Evolutionary conservation across 2,329 filamentous ascomycete species (phyloP).

Genomic region (Trichoderma semiorbis): DNA sequence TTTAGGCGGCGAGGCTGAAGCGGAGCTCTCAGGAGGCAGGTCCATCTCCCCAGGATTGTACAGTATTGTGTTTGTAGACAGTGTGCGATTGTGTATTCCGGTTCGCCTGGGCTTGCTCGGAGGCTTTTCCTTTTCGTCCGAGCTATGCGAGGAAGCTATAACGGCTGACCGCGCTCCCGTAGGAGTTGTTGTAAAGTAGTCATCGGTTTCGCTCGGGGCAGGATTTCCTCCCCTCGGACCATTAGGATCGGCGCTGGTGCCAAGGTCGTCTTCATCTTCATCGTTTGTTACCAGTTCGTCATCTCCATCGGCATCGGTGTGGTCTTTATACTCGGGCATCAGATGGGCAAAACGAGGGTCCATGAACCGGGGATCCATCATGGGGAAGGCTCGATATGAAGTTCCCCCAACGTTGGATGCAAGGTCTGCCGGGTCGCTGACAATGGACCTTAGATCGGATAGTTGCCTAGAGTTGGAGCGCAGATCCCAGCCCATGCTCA

Average conservation of each 20-base stretch:
- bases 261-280: constrained; percentile 61
- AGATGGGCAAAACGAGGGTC: constrained; percentile 23
- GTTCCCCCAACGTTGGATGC: constrained; percentile 51
- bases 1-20: constrained; percentile 42
- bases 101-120: constrained; percentile 35
- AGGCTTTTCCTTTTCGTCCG: constrained; percentile 31
- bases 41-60: constrained; percentile 64
- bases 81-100: constrained; percentile 63
- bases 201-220: constrained; percentile 35
- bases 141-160: constrained; percentile 34
- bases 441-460: constrained; percentile 57
- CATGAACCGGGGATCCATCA: constrained; percentile 18
- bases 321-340: constrained; percentile 47
- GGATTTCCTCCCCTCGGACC: constrained; percentile 31
- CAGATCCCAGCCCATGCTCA: constrained; percentile 50
- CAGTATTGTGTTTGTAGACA: constrained; percentile 79
- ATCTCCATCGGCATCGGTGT: constrained; percentile 83
- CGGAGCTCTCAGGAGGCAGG: constrained; percentile 37
- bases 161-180: constrained; percentile 41
- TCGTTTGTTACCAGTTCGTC: constrained; percentile 85
- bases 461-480: constrained; percentile 47
- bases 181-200: constrained; percentile 55
- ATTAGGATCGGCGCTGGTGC: constrained; percentile 39
- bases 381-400: constrained; percentile 24
- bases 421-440: constrained; percentile 63